A percentile compares a stretch with the other conserved stretches of the same genome.
phyloP scores from a whole-genome alignment of 2,329 filamentous ascomycete genomes.

The Fusarium sp. region DNA sequence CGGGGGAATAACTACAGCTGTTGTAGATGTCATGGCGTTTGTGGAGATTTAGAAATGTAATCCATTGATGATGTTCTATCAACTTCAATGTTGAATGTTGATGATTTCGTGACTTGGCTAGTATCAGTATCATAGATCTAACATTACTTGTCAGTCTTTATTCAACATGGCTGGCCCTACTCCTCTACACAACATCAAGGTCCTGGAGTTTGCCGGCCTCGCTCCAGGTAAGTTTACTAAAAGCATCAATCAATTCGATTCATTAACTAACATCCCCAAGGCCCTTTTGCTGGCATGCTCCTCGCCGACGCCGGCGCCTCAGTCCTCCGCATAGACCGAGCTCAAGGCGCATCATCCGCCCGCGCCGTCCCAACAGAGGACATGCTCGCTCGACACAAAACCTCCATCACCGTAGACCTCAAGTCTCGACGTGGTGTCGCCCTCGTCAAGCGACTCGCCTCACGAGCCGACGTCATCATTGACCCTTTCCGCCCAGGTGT shows the following conservation, averaged over 20 bases:
- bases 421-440: constrained; percentile 72
- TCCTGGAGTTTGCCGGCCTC: constrained; percentile 69
- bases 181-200: constrained; percentile 62
- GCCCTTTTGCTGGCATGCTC: constrained; percentile 88
- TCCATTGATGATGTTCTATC: background rate
- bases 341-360: constrained; percentile 56
- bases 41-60: background rate
- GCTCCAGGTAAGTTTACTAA: constrained; percentile 64
- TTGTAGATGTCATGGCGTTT: background rate
- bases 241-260: background rate
- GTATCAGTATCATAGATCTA: background rate
- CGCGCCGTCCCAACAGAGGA: constrained; percentile 66
- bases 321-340: constrained; percentile 86
- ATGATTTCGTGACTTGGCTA: background rate
- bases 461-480: constrained; percentile 86
- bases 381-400: constrained; percentile 82
- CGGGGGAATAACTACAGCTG: constrained; percentile 6
- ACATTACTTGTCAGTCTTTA: constrained; percentile 27
- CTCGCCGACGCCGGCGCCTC: constrained; percentile 90
- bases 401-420: constrained; percentile 82
- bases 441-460: constrained; percentile 72
- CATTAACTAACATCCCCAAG: constrained; percentile 53
- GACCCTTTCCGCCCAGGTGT: constrained; percentile 95
- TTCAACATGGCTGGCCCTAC: constrained; percentile 44
- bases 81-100: background rate